Conservation (phyloP, 305 asterid species). For the Fraxinus sp. region DNA sequence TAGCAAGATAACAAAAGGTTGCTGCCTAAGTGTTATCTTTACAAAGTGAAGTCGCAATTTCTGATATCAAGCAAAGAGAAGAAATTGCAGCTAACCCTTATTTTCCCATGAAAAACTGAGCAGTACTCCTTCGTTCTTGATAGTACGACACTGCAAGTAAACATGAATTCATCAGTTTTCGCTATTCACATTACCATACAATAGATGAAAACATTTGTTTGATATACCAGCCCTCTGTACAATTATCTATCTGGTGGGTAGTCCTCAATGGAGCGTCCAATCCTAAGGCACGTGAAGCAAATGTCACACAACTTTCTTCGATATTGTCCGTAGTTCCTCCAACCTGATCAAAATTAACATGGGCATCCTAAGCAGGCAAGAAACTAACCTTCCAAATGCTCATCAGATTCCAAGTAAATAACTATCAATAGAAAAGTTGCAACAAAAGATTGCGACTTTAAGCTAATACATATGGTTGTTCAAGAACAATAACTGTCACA, state of each 20-base stretch:
- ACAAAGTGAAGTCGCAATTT: slow-evolving; percentile 3
- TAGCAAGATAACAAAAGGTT: neutral
- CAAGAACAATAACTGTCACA: neutral
- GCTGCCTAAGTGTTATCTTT: neutral
- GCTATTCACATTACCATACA: slow-evolving; percentile 9
- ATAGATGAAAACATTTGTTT: slow-evolving; percentile 11
- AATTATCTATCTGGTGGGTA: slow-evolving; percentile 97
- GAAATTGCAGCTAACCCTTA: slow-evolving; percentile 64
- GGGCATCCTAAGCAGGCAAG: slow-evolving; percentile 13
- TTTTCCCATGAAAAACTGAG: slow-evolving; percentile 79
- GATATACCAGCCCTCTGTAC: slow-evolving; percentile 87
- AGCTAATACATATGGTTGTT: neutral
- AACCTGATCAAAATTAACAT: slow-evolving; percentile 49
- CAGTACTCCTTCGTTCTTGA: slow-evolving; percentile 86
- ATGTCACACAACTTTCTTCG: slow-evolving; percentile 90
- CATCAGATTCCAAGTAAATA: slow-evolving; percentile 13
- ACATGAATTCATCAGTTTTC: slow-evolving; percentile 24
- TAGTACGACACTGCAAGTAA: slow-evolving; percentile 63
- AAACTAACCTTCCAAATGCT: slow-evolving; percentile 1
- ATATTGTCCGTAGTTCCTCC: slow-evolving; percentile 97
- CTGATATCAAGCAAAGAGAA: slow-evolving; percentile 15
- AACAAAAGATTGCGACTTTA: neutral
- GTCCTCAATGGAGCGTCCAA: slow-evolving; percentile 64
- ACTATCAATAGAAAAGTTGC: neutral
- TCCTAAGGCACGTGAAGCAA: slow-evolving; percentile 83